These are phyloP conservation scores for Saxophila tyrrhenica DNA, from an alignment of 495 filamentous ascomycete genomes.

Conservation along the genomic window DNA sequence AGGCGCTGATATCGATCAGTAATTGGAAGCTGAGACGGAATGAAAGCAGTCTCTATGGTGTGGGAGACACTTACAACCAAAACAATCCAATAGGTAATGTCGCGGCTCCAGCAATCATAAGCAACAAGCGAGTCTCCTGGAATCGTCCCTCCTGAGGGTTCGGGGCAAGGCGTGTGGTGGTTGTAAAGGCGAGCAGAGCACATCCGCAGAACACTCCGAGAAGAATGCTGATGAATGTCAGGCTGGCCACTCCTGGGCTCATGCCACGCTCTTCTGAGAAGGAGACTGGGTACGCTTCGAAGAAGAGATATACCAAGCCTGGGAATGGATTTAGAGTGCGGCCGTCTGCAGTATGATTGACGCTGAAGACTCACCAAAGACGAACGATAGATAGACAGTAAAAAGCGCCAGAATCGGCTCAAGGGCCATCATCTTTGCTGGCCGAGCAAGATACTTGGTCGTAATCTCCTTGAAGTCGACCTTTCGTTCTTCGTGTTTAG, in stretches of 20 bases:
- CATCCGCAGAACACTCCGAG: conserved; percentile 11
- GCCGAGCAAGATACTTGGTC: conserved; percentile 45
- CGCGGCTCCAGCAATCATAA: conserved; percentile 24
- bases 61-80: conserved; percentile 16
- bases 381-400: conserved; percentile 32
- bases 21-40: conserved; percentile 2
- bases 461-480: conserved; percentile 28
- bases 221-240: conserved; percentile 24
- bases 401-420: conserved; percentile 51
- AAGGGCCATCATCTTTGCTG: conserved; percentile 45
- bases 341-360: neutral
- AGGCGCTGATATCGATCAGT: conserved; percentile 14
- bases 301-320: conserved; percentile 27
- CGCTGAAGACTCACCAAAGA: conserved; percentile 22
- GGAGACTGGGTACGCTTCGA: conserved; percentile 29
- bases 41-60: neutral
- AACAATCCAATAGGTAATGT: conserved; percentile 25
- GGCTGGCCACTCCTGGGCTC: conserved; percentile 22
- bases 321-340: neutral
- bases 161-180: conserved; percentile 4
- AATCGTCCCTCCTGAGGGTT: conserved; percentile 16
- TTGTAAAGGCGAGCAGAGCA: conserved; percentile 6
- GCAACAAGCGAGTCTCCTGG: conserved; percentile 23
- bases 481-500: conserved; percentile 44
- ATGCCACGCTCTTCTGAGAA: conserved; percentile 25